Evolutionary conservation across 805 yeast species (phyloP).

Genomic region (Metschnikowia lunata): DNA sequence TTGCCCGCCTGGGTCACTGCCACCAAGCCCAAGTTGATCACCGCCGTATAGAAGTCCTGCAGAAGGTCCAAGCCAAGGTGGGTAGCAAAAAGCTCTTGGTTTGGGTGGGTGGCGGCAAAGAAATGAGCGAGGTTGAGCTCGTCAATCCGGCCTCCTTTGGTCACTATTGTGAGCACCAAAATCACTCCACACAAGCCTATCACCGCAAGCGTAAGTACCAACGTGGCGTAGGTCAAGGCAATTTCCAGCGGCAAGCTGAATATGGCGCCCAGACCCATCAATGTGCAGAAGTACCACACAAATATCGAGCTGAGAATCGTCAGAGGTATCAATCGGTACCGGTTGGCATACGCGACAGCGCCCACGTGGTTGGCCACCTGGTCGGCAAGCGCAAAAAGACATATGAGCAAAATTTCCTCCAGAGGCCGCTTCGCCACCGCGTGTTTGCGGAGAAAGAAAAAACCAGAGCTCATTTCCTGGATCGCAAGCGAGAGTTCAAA

Average conservation of each 20-base stretch:
- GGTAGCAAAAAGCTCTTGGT: constrained; percentile 18
- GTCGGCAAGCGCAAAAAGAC: constrained; percentile 53
- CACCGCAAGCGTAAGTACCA: constrained; percentile 49
- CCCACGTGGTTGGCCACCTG: constrained; percentile 62
- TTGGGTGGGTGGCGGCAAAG: constrained; percentile 23
- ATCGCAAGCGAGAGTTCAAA: constrained; percentile 75
- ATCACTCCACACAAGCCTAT: constrained; percentile 49
- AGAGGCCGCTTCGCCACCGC: constrained; percentile 38
- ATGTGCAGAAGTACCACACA: constrained; percentile 34
- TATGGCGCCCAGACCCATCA: constrained; percentile 38
- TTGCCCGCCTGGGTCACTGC: constrained; percentile 66
- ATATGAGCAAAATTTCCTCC: constrained; percentile 46
- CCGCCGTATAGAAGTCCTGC: constrained; percentile 65
- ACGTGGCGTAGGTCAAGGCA: constrained; percentile 62
- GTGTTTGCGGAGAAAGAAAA: constrained; percentile 21
- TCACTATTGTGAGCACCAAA: constrained; percentile 54
- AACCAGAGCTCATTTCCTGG: constrained; percentile 57
- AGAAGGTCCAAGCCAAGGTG: constrained; percentile 38
- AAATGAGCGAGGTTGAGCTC: constrained; percentile 36
- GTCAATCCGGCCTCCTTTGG: constrained; percentile 42
- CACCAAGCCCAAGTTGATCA: constrained; percentile 55
- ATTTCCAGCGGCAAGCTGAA: constrained; percentile 52
- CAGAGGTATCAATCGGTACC: constrained; percentile 61
- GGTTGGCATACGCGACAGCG: constrained; percentile 48
- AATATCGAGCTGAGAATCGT: constrained; percentile 48